These are phyloP conservation scores for Pseudocercospora fuligena DNA, from an alignment of 2,329 filamentous ascomycete genomes.

Conservation along the genomic window DNA sequence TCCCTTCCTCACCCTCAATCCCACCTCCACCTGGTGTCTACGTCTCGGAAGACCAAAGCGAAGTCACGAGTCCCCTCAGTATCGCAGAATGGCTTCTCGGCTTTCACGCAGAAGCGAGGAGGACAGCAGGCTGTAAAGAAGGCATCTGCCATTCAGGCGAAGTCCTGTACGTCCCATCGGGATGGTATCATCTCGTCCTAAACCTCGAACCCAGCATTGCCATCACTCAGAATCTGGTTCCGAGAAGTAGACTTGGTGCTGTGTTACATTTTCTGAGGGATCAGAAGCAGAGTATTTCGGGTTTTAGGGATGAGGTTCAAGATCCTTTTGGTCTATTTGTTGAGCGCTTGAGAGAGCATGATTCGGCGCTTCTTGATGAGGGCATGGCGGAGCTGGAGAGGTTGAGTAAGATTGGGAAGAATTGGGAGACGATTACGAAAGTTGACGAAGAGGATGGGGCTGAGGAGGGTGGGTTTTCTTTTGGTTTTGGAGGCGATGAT, in stretches of 20 bases:
- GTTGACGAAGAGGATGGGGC: slow-evolving; percentile 51
- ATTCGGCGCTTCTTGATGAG: slow-evolving; percentile 70
- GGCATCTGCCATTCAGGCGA: slow-evolving; percentile 84
- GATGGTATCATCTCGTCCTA: slow-evolving; percentile 96
- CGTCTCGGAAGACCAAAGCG: slow-evolving; percentile 84
- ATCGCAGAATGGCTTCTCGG: slow-evolving; percentile 96
- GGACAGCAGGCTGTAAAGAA: slow-evolving; percentile 77
- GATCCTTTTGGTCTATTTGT: slow-evolving; percentile 79
- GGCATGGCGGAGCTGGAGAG: slow-evolving; percentile 69
- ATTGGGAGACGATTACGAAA: slow-evolving; percentile 81
- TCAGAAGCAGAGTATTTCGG: slow-evolving; percentile 83
- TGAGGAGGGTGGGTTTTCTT: slow-evolving; percentile 61
- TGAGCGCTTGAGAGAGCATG: slow-evolving; percentile 64
- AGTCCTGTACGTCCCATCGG: slow-evolving; percentile 87
- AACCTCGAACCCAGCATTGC: slow-evolving; percentile 86
- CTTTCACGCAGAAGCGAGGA: slow-evolving; percentile 83
- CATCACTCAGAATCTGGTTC: slow-evolving; percentile 94
- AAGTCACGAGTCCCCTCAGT: slow-evolving; percentile 90
- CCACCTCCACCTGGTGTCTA: slow-evolving; percentile 84
- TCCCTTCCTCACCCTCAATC: slow-evolving; percentile 68
- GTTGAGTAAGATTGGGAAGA: slow-evolving; percentile 70
- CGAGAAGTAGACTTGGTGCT: slow-evolving; percentile 71
- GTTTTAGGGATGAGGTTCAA: slow-evolving; percentile 73
- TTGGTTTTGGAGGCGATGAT: slow-evolving; percentile 64
- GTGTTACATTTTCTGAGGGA: slow-evolving; percentile 81